Conservation (phyloP, 257 asterid genomes). For the Solanum dulcamara region DNA sequence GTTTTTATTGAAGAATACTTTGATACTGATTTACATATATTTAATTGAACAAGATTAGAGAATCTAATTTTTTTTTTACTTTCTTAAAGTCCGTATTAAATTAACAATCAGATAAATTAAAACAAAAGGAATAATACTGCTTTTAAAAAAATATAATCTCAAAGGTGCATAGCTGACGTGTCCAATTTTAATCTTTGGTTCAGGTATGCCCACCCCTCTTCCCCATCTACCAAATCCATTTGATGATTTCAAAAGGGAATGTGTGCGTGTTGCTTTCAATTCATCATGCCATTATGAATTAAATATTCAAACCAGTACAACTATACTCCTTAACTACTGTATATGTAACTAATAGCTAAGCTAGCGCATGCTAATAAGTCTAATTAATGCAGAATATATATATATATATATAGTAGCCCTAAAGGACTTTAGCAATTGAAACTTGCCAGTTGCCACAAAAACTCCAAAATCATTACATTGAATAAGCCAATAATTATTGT, state of each 20-base stretch:
- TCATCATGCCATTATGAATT: background rate
- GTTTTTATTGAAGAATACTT: too few species aligned
- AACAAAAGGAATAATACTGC: background rate
- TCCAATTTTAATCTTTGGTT: background rate
- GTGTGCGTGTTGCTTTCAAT: conserved; percentile 4
- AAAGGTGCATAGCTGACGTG: background rate
- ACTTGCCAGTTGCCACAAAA: background rate
- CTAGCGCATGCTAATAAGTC: background rate
- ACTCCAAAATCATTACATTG: background rate
- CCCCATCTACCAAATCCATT: background rate
- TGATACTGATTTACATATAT: too few species aligned
- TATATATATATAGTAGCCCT: background rate
- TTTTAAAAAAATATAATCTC: background rate
- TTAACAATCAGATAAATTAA: background rate
- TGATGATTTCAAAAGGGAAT: background rate
- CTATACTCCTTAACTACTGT: background rate
- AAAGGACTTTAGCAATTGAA: background rate
- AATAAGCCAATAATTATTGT: background rate
- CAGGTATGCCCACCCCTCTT: background rate
- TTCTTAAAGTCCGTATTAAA: rapidly evolving
- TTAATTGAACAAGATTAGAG: background rate
- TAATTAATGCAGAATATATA: background rate
- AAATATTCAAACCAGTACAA: background rate
- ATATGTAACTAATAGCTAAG: background rate
- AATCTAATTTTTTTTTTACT: too few species aligned